Evolutionary conservation across 306 rosid genomes (phyloP), one percentile per base, ranked within the genome.

Genomic region (Gynostemma pentaphyllum): DNA sequence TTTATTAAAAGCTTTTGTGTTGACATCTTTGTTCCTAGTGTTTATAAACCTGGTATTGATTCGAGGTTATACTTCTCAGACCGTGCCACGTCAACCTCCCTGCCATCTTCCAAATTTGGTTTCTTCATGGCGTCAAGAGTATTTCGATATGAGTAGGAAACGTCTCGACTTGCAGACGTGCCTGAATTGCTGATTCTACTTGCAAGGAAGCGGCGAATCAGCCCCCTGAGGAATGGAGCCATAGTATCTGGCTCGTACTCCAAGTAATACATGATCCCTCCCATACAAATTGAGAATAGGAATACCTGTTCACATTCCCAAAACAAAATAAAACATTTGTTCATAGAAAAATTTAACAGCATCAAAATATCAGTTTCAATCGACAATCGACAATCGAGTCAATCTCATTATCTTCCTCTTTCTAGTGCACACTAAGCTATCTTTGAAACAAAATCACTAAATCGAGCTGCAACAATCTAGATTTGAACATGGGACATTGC

Each of bases 221-320:
- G 77, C 52, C 95, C 83, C 78, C 96, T 79, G 16, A 91, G 88
- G 54, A 91, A 82, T 32, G 96, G 98, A 28, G 98, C 89, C 98
- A 91, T 91, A 36, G 98, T 91, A 60, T 83, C 95, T 52, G 96
- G 96, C 74, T 91, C 96, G 40, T 91, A 75, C 46, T 91, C 96
- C 74, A 91, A 80, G 83, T 82, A 91, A 71, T 88, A 91, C 96
- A 91, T 91, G 67, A 91, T 88, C 55, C 96, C 96, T 74, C 98
- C 98, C 98, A 91, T 91, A 67, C 92, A 88, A 63, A 82, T 40
- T 47, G 83, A 82, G 74, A 91, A 91, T 81, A 91, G 66, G 75
- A 88, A 76, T 62, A 85, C 96, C 96, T 85, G 84, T 56, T 62
- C 48, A 41, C 13, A 39, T 60, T 60, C 8, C 45, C 64, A 72